Conservation (phyloP, 2,329 filamentous ascomycete genomes). For the Colletotrichum tropicicola region DNA sequence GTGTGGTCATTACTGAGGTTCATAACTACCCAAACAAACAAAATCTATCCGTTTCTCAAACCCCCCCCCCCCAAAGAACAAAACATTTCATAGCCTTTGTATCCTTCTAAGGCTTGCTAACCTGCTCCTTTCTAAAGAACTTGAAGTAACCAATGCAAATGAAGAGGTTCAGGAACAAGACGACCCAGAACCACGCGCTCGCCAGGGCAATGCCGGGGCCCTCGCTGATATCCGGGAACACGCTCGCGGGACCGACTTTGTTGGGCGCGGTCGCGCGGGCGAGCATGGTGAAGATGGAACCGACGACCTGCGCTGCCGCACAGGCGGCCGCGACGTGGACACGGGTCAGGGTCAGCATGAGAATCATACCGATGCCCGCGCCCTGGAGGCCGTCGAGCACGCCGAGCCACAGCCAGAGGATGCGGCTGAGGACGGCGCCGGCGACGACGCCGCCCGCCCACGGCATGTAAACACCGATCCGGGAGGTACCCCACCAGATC, state of each 20-base stretch:
- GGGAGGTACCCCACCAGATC: slow-evolving; percentile 71
- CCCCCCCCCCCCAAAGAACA: neutral
- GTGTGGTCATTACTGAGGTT: slow-evolving; percentile 25
- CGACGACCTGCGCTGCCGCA: slow-evolving; percentile 68
- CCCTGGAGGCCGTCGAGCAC: slow-evolving; percentile 72
- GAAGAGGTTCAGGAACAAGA: slow-evolving; percentile 62
- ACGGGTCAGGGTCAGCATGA: slow-evolving; percentile 71
- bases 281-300: slow-evolving; percentile 68
- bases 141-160: slow-evolving; percentile 66
- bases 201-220: slow-evolving; percentile 53
- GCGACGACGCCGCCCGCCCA: slow-evolving; percentile 66
- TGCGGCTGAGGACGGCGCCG: slow-evolving; percentile 61
- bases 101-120: slow-evolving; percentile 56
- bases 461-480: slow-evolving; percentile 68
- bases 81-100: slow-evolving; percentile 11
- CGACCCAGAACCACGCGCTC: slow-evolving; percentile 69
- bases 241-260: slow-evolving; percentile 66
- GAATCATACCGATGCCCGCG: slow-evolving; percentile 74
- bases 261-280: slow-evolving; percentile 69
- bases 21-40: slow-evolving; percentile 20
- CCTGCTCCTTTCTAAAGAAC: slow-evolving; percentile 67
- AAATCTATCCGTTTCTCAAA: slow-evolving; percentile 8
- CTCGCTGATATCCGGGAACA: slow-evolving; percentile 69
- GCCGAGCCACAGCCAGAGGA: slow-evolving; percentile 71
- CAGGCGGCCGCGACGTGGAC: slow-evolving; percentile 72